Conservation (phyloP, 148 eudicot genomes). For the Oxyria digyna region DNA sequence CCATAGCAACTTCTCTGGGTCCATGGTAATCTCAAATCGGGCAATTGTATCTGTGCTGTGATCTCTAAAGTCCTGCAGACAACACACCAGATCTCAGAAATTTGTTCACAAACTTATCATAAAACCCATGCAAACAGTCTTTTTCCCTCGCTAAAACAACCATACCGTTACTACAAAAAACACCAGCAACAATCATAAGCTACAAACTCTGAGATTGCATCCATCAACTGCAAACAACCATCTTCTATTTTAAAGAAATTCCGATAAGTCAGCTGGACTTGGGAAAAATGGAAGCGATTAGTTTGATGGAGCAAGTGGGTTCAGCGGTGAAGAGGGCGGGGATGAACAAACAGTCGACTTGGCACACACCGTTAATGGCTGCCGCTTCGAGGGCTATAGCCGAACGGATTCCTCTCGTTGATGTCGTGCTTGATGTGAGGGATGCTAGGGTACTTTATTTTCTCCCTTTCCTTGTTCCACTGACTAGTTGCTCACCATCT, state of each 20-base stretch:
- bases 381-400: conserved; percentile 67
- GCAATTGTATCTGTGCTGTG: conserved; percentile 36
- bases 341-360: conserved; percentile 27
- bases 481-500: conserved; percentile 6
- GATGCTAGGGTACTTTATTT: conserved; percentile 60
- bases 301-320: conserved; percentile 24
- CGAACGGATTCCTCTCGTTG: conserved; percentile 55
- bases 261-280: not conserved
- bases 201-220: not conserved
- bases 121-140: not conserved
- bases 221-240: not conserved
- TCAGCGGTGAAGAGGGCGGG: conserved; percentile 30
- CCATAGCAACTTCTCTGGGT: conserved; percentile 28
- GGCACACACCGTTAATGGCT: conserved; percentile 79
- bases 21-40: conserved; percentile 32
- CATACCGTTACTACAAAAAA: no score
- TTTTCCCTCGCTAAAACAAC: not conserved
- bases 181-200: no score
- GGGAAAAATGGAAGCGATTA: conserved; percentile 2
- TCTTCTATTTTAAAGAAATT: not conserved
- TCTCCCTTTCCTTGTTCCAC: not conserved
- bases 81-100: not conserved
- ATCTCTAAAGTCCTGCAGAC: conserved; percentile 43
- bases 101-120: not conserved
- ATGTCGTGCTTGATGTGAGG: conserved; percentile 69